A percentile compares a stretch with the other conserved stretches of the same genome.
These are phyloP conservation scores for Barnettozyma wickerhamii DNA, from an alignment of 805 yeast species.

Conservation along the genomic window DNA sequence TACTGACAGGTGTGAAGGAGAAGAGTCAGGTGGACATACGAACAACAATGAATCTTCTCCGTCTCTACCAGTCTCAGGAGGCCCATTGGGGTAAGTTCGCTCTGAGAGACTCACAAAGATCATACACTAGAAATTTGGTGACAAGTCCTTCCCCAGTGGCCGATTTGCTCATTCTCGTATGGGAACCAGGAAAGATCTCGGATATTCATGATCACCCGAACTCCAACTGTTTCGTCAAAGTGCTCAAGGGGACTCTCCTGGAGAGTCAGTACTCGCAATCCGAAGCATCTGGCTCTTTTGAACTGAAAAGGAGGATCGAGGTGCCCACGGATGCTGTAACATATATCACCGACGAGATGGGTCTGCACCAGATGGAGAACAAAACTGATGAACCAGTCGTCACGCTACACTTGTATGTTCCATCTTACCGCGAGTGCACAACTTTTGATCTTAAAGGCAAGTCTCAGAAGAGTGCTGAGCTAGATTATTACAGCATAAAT, in stretches of 20 bases:
- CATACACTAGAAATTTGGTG: slow-evolving; percentile 35
- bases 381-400: slow-evolving; percentile 31
- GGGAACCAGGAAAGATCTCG: slow-evolving; percentile 41
- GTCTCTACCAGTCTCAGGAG: slow-evolving; percentile 31
- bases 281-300: background rate
- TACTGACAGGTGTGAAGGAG: slow-evolving; percentile 1
- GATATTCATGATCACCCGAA: slow-evolving; percentile 47
- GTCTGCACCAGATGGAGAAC: slow-evolving; percentile 40
- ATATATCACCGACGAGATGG: slow-evolving; percentile 42
- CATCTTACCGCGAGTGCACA: slow-evolving; percentile 16
- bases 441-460: slow-evolving; percentile 7
- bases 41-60: slow-evolving; percentile 12
- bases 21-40: slow-evolving; percentile 9
- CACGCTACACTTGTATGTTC: slow-evolving; percentile 44
- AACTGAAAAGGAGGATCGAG: slow-evolving; percentile 8
- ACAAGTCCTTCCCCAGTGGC: slow-evolving; percentile 40
- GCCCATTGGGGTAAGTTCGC: slow-evolving; percentile 40
- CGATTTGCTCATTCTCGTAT: slow-evolving; percentile 38
- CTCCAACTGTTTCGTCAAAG: slow-evolving; percentile 46
- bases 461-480: background rate
- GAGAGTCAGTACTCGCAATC: slow-evolving; percentile 13
- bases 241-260: slow-evolving; percentile 29
- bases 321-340: slow-evolving; percentile 34
- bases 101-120: slow-evolving; percentile 31
- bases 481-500: slow-evolving; percentile 6